These are phyloP conservation scores for Sphaerostilbella broomeana DNA, from an alignment of 2,329 filamentous ascomycete species.

Conservation along the genomic window DNA sequence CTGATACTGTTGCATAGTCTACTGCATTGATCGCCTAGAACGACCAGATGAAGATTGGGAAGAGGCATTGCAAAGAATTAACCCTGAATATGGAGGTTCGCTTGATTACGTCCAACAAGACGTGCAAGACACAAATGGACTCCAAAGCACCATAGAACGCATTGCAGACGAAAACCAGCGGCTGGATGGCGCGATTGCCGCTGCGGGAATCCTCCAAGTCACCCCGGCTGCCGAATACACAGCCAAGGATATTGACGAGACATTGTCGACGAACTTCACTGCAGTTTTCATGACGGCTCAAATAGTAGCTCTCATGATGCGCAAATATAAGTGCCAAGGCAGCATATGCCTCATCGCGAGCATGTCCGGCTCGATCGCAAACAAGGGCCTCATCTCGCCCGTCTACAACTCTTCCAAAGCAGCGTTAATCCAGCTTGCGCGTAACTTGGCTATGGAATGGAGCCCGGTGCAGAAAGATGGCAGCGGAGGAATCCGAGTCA, in stretches of 20 bases:
- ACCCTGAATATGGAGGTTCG: conserved; percentile 7
- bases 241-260: conserved; percentile 65
- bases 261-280: conserved; percentile 78
- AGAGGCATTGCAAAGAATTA: conserved; percentile 34
- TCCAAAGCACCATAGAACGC: conserved; percentile 60
- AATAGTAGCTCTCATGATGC: conserved; percentile 74
- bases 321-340: conserved; percentile 48
- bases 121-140: conserved; percentile 62
- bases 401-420: conserved; percentile 74
- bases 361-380: conserved; percentile 62
- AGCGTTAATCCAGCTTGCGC: conserved; percentile 62
- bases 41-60: conserved; percentile 52
- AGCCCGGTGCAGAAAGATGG: conserved; percentile 29
- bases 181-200: conserved; percentile 69
- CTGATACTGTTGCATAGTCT: conserved; percentile 40
- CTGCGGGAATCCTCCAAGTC: conserved; percentile 72
- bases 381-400: conserved; percentile 29
- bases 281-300: conserved; percentile 81
- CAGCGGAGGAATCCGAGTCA: conserved; percentile 64
- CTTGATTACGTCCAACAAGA: conserved; percentile 67
- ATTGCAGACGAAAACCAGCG: conserved; percentile 63
- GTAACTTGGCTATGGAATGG: conserved; percentile 68
- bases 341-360: conserved; percentile 63
- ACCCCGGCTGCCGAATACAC: conserved; percentile 74
- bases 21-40: conserved; percentile 48